These are phyloP conservation scores for Zhuliangozyma parablackwelliae DNA, from an alignment of 1,139 yeast species.

Conservation along the genomic window DNA sequence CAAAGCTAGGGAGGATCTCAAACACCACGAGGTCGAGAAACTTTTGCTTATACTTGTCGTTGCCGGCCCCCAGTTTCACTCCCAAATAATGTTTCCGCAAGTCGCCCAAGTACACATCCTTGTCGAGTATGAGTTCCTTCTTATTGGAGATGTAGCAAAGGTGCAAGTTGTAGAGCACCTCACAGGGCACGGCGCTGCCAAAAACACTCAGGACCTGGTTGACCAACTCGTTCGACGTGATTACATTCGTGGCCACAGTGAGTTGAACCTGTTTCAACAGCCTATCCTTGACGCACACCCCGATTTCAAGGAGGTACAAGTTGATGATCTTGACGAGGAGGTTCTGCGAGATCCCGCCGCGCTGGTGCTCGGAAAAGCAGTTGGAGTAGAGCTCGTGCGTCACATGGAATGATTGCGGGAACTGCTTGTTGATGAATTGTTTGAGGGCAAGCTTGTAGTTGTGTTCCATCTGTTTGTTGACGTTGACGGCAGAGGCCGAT, in stretches of 20 bases:
- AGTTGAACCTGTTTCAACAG: conserved; percentile 12
- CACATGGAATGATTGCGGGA: conserved; percentile 29
- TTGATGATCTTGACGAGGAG: conserved; percentile 31
- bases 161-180: conserved; percentile 30
- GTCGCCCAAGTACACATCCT: conserved; percentile 13
- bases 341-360: conserved; percentile 24
- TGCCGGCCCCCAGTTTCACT: conserved; percentile 1
- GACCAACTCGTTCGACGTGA: conserved; percentile 20
- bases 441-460: conserved; percentile 36
- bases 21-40: conserved; percentile 32
- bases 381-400: conserved; percentile 20
- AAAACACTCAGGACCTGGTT: conserved; percentile 6
- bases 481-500: conserved; percentile 2
- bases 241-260: conserved; percentile 17
- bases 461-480: conserved; percentile 18
- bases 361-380: conserved; percentile 19
- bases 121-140: conserved; percentile 9
- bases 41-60: conserved; percentile 16
- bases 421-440: conserved; percentile 37
- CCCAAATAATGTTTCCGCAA: conserved; percentile 8
- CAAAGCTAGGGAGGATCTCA: conserved; percentile 32
- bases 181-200: conserved; percentile 25
- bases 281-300: conserved; percentile 21
- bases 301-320: conserved; percentile 35
- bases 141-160: conserved; percentile 24